Conservation (phyloP, 345 rosid genomes). For the Citrus hindsii region DNA sequence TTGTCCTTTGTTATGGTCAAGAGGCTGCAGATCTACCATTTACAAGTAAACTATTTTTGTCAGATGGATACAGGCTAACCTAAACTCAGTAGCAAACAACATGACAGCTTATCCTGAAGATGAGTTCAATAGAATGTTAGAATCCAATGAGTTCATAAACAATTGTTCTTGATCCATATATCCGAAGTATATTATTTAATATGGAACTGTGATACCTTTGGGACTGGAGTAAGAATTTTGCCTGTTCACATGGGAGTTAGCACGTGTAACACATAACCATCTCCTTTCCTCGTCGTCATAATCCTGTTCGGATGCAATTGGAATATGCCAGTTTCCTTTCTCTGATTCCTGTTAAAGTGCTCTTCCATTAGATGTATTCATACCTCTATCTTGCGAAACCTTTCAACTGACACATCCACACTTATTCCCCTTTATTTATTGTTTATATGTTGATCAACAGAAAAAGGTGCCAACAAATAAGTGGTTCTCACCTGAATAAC, state of each 20-base stretch:
- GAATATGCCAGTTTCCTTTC: constrained; percentile 72
- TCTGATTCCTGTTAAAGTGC: constrained; percentile 55
- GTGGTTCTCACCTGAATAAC: constrained; percentile 51
- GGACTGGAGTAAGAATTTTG: constrained; percentile 14
- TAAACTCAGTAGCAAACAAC: not conserved
- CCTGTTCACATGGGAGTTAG: constrained; percentile 9
- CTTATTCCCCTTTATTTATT: not conserved
- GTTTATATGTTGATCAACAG: not conserved
- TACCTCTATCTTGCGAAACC: not conserved
- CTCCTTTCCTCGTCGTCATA: constrained; percentile 35
- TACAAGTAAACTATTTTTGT: not conserved
- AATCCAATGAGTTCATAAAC: not conserved
- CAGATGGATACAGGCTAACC: not conserved
- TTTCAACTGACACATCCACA: not conserved
- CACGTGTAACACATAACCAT: constrained; percentile 59
- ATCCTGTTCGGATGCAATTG: constrained; percentile 39
- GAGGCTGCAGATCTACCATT: constrained; percentile 23
- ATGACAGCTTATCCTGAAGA: not conserved
- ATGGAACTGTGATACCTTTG: constrained; percentile 37
- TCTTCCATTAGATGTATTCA: not conserved
- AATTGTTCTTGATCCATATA: not conserved
- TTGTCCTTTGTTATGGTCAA: constrained; percentile 8
- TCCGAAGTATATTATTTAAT: not conserved
- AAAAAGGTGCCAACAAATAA: not conserved
- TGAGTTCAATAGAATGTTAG: not conserved